Conservation (phyloP, 352 stramenopile genomes). For the Globisporangium viniferum region DNA sequence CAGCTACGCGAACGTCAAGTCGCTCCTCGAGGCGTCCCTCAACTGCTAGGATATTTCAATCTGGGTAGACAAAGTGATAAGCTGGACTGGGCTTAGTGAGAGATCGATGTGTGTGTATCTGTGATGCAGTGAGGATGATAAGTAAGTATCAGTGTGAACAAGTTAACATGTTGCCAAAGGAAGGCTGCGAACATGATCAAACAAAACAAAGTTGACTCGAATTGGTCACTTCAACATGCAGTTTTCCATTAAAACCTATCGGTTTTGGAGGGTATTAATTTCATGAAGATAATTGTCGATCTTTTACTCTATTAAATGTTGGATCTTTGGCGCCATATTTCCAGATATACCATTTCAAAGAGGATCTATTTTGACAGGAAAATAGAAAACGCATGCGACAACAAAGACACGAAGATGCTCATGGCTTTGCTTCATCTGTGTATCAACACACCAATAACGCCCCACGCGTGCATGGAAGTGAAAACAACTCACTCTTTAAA, state of each 20-base stretch:
- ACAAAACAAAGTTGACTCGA: no score
- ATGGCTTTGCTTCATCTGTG: constrained; percentile 1
- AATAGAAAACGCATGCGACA: background rate
- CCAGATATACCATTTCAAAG: background rate
- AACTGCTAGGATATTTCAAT: constrained; percentile 14
- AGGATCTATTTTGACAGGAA: background rate
- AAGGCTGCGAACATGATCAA: no score
- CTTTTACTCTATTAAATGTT: no score
- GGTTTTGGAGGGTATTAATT: no score
- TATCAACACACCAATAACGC: background rate
- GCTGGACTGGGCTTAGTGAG: background rate
- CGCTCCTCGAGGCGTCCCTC: background rate
- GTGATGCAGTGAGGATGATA: no score
- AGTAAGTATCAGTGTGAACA: no score
- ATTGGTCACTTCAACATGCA: no score
- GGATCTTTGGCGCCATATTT: background rate
- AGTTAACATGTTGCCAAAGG: no score
- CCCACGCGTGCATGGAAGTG: background rate
- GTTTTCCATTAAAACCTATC: no score
- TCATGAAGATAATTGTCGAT: no score
- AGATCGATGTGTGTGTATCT: background rate
- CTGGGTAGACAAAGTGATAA: background rate
- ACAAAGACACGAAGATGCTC: background rate
- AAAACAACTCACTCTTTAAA: background rate
- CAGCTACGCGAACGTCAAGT: constrained; percentile 15